phyloP scores from a whole-genome alignment of 2,329 filamentous ascomycete genomes.

The Penicillium sp. region DNA sequence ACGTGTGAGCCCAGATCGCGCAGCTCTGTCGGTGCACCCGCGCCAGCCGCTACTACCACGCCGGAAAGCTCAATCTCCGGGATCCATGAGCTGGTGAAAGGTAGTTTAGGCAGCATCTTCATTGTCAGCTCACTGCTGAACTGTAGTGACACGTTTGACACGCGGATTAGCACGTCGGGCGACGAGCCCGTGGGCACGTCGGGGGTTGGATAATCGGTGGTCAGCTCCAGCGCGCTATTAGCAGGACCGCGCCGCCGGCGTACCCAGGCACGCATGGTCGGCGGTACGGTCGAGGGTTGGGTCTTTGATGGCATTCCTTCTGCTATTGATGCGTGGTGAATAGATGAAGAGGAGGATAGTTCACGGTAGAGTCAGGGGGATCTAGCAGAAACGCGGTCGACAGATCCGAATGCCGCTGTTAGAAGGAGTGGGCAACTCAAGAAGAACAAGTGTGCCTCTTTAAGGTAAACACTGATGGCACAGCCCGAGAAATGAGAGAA shows the following conservation, averaged over 20 bases:
- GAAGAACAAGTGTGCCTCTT: too few species aligned
- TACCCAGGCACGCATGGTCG: slow-evolving; percentile 15
- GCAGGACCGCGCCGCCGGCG: slow-evolving; percentile 6
- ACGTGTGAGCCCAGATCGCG: slow-evolving; percentile 12
- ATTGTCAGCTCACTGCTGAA: slow-evolving; percentile 10
- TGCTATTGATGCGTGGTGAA: background rate
- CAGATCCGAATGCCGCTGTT: too few species aligned
- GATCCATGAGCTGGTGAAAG: slow-evolving; percentile 13
- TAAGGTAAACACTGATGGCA: too few species aligned
- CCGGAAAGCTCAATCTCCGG: slow-evolving; percentile 21
- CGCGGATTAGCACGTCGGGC: slow-evolving; percentile 18
- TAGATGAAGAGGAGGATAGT: background rate
- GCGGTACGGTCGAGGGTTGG: background rate
- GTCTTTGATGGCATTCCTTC: background rate
- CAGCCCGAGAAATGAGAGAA: too few species aligned
- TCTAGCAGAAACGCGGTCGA: background rate
- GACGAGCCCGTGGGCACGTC: slow-evolving; percentile 9
- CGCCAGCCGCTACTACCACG: slow-evolving; percentile 15
- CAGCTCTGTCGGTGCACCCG: slow-evolving; percentile 11
- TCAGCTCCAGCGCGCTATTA: slow-evolving; percentile 1
- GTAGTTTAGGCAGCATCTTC: slow-evolving; percentile 10
- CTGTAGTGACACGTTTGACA: slow-evolving; percentile 19
- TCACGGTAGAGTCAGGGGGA: background rate
- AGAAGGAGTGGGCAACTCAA: too few species aligned
- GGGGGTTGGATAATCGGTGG: slow-evolving; percentile 9